Evolutionary conservation across 1,139 yeast species (phyloP).

Genomic region (Geotrichum citri-aurantii): DNA sequence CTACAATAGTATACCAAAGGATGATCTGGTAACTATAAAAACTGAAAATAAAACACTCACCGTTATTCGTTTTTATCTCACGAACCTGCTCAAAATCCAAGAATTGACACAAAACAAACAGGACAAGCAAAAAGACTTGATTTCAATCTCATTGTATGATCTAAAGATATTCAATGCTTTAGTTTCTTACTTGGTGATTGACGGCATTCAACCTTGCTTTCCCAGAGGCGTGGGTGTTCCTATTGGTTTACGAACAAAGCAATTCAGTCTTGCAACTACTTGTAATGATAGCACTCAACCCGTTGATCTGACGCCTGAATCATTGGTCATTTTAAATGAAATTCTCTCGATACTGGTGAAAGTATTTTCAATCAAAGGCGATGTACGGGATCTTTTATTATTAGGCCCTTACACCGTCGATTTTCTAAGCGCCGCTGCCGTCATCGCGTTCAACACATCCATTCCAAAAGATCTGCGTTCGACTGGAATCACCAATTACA

Average conservation of each 20-base stretch:
- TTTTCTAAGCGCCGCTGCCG: conserved; percentile 51
- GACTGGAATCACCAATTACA: conserved; percentile 10
- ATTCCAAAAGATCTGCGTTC: conserved; percentile 7
- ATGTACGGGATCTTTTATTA: conserved; percentile 34
- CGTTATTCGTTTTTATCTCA: conserved; percentile 9
- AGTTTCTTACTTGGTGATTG: conserved; percentile 56
- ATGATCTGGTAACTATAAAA: not conserved
- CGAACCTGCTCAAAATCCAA: conserved; percentile 10
- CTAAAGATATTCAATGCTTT: conserved; percentile 65
- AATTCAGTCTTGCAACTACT: conserved; percentile 11
- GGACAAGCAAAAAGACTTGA: conserved; percentile 21
- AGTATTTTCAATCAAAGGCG: conserved; percentile 61
- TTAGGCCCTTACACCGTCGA: conserved; percentile 53
- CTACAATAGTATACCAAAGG: conserved; percentile 1
- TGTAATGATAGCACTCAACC: not conserved
- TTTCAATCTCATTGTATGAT: conserved; percentile 77
- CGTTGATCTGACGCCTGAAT: conserved; percentile 1
- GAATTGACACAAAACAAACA: conserved; percentile 4
- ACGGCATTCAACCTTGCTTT: conserved; percentile 65
- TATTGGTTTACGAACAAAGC: conserved; percentile 46
- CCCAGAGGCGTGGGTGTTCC: conserved; percentile 60
- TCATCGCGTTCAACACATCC: conserved; percentile 44
- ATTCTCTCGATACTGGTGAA: conserved; percentile 44
- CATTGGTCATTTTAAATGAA: conserved; percentile 33
- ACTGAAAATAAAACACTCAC: not conserved